Percentiles rank a stretch among this genome's conserved stretches.
phyloP scores from a whole-genome alignment of 768 basidiomycete genomes.

The Naganishia friedmannii region DNA sequence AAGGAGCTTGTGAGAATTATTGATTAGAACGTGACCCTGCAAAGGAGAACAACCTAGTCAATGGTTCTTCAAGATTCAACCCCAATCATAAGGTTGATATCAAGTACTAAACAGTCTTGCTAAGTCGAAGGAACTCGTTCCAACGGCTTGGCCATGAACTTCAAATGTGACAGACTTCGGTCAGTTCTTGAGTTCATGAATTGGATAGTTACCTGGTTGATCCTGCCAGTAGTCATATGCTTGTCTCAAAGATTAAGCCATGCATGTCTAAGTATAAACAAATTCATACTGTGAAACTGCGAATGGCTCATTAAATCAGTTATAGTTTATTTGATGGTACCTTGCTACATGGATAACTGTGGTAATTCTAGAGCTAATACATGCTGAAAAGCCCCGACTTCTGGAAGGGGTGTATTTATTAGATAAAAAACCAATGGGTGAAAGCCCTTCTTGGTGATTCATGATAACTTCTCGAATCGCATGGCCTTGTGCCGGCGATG shows the following conservation, averaged over 20 bases:
- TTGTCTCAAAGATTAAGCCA: conserved; percentile 81
- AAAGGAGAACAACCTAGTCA: conserved; percentile 33
- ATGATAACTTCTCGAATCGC: conserved; percentile 72
- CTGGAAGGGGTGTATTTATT: conserved; percentile 69
- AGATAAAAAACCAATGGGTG: conserved; percentile 66
- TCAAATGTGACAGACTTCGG: background rate
- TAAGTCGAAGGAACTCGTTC: conserved; percentile 28
- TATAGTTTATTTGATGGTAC: conserved; percentile 76
- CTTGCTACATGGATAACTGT: conserved; percentile 76
- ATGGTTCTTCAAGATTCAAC: conserved; percentile 35
- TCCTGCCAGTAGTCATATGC: conserved; percentile 81
- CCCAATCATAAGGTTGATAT: conserved; percentile 31
- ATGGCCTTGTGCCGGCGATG: conserved; percentile 70
- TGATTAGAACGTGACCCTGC: conserved; percentile 33
- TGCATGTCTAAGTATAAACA: conserved; percentile 76
- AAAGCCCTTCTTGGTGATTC: conserved; percentile 61
- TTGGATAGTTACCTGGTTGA: conserved; percentile 74
- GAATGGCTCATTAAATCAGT: conserved; percentile 81
- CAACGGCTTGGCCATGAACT: conserved; percentile 10
- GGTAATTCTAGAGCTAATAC: conserved; percentile 75
- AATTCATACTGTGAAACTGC: conserved; percentile 73
- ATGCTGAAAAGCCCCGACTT: conserved; percentile 71
- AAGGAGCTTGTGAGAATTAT: conserved; percentile 49
- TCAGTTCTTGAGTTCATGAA: conserved; percentile 34
- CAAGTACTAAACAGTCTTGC: conserved; percentile 27